Conservation (phyloP, 805 yeast genomes). For the Wickerhamomyces xylosicus region DNA sequence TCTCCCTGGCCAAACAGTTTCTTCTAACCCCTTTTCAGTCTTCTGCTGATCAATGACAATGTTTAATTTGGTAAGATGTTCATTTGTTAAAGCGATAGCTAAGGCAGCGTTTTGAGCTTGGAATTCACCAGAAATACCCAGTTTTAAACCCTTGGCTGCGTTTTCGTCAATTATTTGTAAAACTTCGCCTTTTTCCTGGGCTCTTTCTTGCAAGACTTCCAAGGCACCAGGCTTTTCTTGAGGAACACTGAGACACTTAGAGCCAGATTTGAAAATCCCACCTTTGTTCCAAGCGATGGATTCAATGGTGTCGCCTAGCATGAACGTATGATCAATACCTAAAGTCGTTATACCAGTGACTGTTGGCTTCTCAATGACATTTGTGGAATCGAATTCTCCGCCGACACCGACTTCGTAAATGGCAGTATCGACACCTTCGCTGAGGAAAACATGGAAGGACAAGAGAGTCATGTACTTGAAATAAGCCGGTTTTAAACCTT, state of each 20-base stretch:
- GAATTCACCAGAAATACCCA: constrained; percentile 79
- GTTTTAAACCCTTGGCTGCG: constrained; percentile 23
- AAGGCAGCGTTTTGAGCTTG: constrained; percentile 82
- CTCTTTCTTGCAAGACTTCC: constrained; percentile 50
- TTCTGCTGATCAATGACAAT: constrained; percentile 19
- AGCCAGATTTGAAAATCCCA: constrained; percentile 71
- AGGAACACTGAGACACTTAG: constrained; percentile 58
- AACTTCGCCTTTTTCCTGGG: constrained; percentile 47
- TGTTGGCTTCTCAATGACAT: constrained; percentile 67
- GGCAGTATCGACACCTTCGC: constrained; percentile 88
- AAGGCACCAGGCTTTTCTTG: constrained; percentile 44
- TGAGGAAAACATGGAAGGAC: constrained; percentile 82
- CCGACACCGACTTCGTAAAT: constrained; percentile 98
- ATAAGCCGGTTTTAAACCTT: constrained; percentile 78
- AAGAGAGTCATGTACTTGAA: constrained; percentile 83
- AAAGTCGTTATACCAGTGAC: constrained; percentile 79
- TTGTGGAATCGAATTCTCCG: constrained; percentile 96
- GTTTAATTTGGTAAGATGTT: constrained; percentile 45
- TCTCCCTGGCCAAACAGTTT: constrained; percentile 90
- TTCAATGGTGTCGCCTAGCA: constrained; percentile 79
- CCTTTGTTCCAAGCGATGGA: constrained; percentile 95
- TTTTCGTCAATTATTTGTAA: constrained; percentile 39
- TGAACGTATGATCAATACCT: constrained; percentile 78
- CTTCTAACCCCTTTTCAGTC: constrained; percentile 42
- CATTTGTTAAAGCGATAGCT: constrained; percentile 61